Conservation (phyloP, 768 basidiomycete genomes). For the Tricholoma bakamatsutake region DNA sequence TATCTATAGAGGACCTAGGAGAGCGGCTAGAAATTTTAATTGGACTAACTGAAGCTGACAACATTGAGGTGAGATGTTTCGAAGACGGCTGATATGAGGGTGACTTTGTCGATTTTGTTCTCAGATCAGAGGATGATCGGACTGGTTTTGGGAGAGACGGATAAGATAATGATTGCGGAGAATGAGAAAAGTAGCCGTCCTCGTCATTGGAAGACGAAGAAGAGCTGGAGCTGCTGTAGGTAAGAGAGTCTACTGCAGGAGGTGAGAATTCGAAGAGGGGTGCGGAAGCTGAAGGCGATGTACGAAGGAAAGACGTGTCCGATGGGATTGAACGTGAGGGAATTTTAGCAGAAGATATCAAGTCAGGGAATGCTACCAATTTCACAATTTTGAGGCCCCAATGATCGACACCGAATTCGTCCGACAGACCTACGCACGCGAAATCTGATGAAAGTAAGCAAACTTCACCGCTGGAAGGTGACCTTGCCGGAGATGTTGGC, state of each 20-base stretch:
- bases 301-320: conserved; percentile 7
- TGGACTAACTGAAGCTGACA: conserved; percentile 23
- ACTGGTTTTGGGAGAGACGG: conserved; percentile 29
- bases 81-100: conserved; percentile 28
- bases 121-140: conserved; percentile 38
- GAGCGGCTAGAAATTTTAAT: conserved; percentile 3
- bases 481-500: neutral
- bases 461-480: conserved; percentile 41
- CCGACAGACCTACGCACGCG: conserved; percentile 69
- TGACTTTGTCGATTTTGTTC: conserved; percentile 20
- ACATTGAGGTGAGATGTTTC: conserved; percentile 30
- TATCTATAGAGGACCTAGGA: conserved; percentile 3
- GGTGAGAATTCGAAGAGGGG: conserved; percentile 2
- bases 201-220: conserved; percentile 35
- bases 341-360: conserved; percentile 37
- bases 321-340: conserved; percentile 4
- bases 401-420: conserved; percentile 55
- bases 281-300: conserved; percentile 4
- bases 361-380: conserved; percentile 69
- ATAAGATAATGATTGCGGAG: conserved; percentile 36
- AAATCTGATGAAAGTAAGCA: conserved; percentile 62
- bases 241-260: conserved; percentile 1
- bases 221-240: conserved; percentile 8
- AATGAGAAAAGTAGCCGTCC: conserved; percentile 59
- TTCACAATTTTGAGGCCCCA: conserved; percentile 79